Base-by-base conservation (phyloP, 352 stramenopile genomes). In the Pythium insidiosum region DNA sequence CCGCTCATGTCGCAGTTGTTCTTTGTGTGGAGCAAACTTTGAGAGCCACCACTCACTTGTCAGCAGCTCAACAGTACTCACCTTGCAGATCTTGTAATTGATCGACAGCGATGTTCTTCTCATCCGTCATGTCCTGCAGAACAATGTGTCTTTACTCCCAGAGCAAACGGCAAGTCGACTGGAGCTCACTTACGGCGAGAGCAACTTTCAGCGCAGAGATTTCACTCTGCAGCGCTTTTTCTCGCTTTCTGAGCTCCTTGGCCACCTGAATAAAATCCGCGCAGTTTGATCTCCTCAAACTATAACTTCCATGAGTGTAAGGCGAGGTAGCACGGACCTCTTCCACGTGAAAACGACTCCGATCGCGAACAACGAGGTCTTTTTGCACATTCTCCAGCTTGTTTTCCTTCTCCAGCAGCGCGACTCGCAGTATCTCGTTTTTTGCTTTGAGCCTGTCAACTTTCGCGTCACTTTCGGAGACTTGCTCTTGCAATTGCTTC, bases 1-100 rank as follows among this genome's bases (percentile, higher is more conserved):
- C 12, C 73, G 63, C 34, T 89, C 77, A 0, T 47, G 63, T 34
- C 83, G 69, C 9, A 89, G 47, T 69, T 80, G 70, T n/a, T 78
- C 73, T 88, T 38, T 22, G 28, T 13, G 37, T 28, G n/a, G n/a
- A n/a, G n/a, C n/a, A n/a, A n/a, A n/a, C n/a, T n/a, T n/a, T n/a
- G n/a, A n/a, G n/a, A n/a, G n/a, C n/a, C n/a, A n/a, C n/a, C n/a
- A n/a, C n/a, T n/a, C n/a, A n/a, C n/a, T n/a, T n/a, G n/a, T n/a
- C n/a, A n/a, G n/a, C n/a, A n/a, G n/a, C n/a, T n/a, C n/a, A n/a
- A n/a, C n/a, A n/a, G n/a, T n/a, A 28, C 38, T 35, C 42, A 83
- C 73, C 68, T 66, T 84, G 64, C 6, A 85, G 40, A 28, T 56
- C 47, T 16, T 61, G 10, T 12, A 89, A 40, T 38, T 84, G 60